These are phyloP conservation scores for Entomortierella chlamydospora DNA, from an alignment of 192 early-diverging fungal species.

Conservation along the genomic window DNA sequence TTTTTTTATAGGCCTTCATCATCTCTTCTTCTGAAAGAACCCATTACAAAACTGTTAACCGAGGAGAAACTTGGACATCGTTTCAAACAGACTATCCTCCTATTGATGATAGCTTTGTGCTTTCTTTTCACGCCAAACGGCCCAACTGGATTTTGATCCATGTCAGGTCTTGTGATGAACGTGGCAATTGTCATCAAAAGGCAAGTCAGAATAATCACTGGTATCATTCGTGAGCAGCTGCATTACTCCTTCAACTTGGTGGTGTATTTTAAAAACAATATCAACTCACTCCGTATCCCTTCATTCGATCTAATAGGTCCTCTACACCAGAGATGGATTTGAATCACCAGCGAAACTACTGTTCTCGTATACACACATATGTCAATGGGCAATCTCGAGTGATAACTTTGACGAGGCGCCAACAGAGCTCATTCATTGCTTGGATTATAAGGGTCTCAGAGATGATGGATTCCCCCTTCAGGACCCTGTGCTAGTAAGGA, in stretches of 20 bases:
- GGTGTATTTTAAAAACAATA: background rate
- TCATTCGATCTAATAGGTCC: slow-evolving; percentile 51
- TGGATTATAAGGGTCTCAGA: slow-evolving; percentile 55
- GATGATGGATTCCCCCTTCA: slow-evolving; percentile 35
- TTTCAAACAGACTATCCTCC: slow-evolving; percentile 63
- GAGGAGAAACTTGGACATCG: slow-evolving; percentile 66
- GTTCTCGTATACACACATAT: slow-evolving; percentile 69
- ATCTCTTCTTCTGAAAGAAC: slow-evolving; percentile 58
- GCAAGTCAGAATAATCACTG: slow-evolving; percentile 22
- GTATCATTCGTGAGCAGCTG: too few relatives aligned
- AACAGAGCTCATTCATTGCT: slow-evolving; percentile 78
- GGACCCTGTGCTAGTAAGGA: slow-evolving; percentile 71
- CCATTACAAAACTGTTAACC: slow-evolving; percentile 72
- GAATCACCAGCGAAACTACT: slow-evolving; percentile 63
- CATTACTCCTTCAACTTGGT: too few relatives aligned
- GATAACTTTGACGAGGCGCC: slow-evolving; percentile 70
- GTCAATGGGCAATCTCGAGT: slow-evolving; percentile 79
- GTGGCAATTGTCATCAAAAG: slow-evolving; percentile 70
- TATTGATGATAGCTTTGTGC: slow-evolving; percentile 18
- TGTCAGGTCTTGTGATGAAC: slow-evolving; percentile 63
- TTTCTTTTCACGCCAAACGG: slow-evolving; percentile 80
- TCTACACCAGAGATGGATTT: slow-evolving; percentile 80
- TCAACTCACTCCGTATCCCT: background rate
- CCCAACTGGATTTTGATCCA: slow-evolving; percentile 73
- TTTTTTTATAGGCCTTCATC: slow-evolving; percentile 62